A percentile compares a stretch with the other conserved stretches of the same genome.
These are phyloP conservation scores for Kluyveromyces sp. DNA, from an alignment of 1,139 yeast genomes.

Conservation along the genomic window DNA sequence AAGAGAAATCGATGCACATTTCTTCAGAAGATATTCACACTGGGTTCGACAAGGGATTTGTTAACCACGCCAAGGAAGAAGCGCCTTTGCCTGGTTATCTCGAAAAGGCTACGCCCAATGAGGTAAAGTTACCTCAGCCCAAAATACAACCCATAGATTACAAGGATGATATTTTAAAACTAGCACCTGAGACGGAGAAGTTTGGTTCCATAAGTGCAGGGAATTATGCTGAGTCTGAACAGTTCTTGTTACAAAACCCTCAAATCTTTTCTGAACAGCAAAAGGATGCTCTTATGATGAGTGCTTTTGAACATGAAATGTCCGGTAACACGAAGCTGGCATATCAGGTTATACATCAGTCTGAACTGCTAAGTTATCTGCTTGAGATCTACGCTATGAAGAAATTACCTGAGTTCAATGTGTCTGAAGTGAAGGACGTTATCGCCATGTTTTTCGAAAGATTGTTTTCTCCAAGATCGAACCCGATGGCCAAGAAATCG, in stretches of 20 bases:
- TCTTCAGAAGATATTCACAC: constrained; percentile 88
- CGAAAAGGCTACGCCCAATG: constrained; percentile 6
- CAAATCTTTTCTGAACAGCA: constrained; percentile 73
- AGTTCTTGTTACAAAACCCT: constrained; percentile 51
- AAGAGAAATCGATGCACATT: constrained; percentile 68
- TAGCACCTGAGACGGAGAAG: constrained; percentile 56
- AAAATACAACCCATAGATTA: constrained; percentile 26
- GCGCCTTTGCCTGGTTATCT: constrained; percentile 13
- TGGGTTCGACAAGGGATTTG: constrained; percentile 84
- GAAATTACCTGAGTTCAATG: constrained; percentile 29
- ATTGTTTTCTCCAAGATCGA: constrained; percentile 41
- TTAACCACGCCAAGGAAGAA: constrained; percentile 46
- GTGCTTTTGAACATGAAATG: constrained; percentile 79
- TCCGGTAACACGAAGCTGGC: constrained; percentile 49
- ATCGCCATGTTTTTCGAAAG: constrained; percentile 65
- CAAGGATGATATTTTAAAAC: constrained; percentile 38
- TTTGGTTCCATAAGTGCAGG: constrained; percentile 53
- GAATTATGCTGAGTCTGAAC: constrained; percentile 43
- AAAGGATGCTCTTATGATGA: constrained; percentile 89
- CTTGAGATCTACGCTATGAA: constrained; percentile 52
- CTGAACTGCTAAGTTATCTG: constrained; percentile 72
- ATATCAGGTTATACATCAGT: constrained; percentile 65
- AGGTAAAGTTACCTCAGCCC: constrained; percentile 13
- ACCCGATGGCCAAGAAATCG: constrained; percentile 47
- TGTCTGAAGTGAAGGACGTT: constrained; percentile 43